These are phyloP conservation scores for Spatholobus suberectus DNA, from an alignment of 306 rosid species.

Conservation along the genomic window DNA sequence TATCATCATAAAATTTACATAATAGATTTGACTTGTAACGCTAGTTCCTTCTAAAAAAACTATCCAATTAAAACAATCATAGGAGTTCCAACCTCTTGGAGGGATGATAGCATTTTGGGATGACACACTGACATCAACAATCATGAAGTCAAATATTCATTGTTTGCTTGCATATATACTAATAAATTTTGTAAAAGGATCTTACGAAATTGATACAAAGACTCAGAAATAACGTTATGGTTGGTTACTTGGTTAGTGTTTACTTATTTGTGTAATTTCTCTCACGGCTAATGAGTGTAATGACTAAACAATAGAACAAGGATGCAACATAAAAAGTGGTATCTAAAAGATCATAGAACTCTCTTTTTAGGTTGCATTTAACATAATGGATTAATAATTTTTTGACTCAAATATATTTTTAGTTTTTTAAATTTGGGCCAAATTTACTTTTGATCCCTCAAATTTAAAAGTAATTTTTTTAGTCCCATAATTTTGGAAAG, in stretches of 20 bases:
- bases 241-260: not conserved
- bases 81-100: conserved; percentile 93
- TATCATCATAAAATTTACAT: too few species aligned
- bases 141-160: not conserved
- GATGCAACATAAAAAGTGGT: not conserved
- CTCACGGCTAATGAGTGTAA: not conserved
- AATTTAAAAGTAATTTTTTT: too few species aligned
- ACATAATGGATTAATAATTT: too few species aligned
- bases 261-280: not conserved
- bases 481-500: too few species aligned
- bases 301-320: not conserved
- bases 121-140: conserved; percentile 47
- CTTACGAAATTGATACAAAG: not conserved
- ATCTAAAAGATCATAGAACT: not conserved
- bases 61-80: conserved; percentile 73
- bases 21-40: too few species aligned
- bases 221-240: not conserved
- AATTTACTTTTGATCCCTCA: too few species aligned
- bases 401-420: too few species aligned
- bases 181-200: not conserved
- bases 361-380: not conserved
- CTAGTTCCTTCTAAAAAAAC: conserved; percentile 64
- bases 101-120: conserved; percentile 55
- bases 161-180: not conserved
- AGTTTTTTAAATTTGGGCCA: too few species aligned